Evolutionary conservation across 345 rosid genomes (phyloP).

Genomic region (Salix suchowensis): DNA sequence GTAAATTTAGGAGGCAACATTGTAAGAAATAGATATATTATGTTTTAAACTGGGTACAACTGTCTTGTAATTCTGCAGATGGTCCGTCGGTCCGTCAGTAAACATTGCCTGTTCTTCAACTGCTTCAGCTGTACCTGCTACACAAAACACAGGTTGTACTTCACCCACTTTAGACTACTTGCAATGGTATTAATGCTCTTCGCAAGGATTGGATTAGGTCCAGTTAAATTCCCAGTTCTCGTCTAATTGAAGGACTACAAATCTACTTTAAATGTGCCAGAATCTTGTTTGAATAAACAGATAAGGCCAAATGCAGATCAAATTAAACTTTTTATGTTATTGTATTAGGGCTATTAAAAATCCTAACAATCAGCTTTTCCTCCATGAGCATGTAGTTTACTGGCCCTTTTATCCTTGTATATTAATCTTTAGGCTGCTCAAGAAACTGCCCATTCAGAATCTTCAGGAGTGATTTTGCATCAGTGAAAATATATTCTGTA

Average conservation of each 20-base stretch:
- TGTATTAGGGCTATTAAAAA: neutral
- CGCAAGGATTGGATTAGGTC: neutral
- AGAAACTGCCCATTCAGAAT: neutral
- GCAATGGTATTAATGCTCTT: neutral
- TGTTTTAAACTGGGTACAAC: constrained; percentile 9
- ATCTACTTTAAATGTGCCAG: neutral
- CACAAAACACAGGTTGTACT: constrained; percentile 38
- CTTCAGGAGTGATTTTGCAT: neutral
- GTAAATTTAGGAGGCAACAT: neutral
- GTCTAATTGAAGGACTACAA: neutral
- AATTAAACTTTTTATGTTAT: too few relatives aligned
- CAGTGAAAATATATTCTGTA: neutral
- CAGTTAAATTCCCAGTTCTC: neutral
- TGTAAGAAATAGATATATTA: neutral
- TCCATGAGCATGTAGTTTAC: neutral
- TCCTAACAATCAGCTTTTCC: neutral
- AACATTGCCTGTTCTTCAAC: constrained; percentile 25
- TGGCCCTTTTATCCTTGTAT: neutral
- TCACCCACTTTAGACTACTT: neutral
- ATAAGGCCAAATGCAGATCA: neutral
- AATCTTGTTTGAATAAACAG: neutral
- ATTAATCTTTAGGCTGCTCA: neutral
- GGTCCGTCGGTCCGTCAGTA: constrained; percentile 38
- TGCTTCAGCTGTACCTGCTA: constrained; percentile 14
- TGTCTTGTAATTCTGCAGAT: constrained; percentile 38